These are phyloP conservation scores for Byssochlamys sp. DNA, from an alignment of 2,329 filamentous ascomycete genomes.

Conservation along the genomic window DNA sequence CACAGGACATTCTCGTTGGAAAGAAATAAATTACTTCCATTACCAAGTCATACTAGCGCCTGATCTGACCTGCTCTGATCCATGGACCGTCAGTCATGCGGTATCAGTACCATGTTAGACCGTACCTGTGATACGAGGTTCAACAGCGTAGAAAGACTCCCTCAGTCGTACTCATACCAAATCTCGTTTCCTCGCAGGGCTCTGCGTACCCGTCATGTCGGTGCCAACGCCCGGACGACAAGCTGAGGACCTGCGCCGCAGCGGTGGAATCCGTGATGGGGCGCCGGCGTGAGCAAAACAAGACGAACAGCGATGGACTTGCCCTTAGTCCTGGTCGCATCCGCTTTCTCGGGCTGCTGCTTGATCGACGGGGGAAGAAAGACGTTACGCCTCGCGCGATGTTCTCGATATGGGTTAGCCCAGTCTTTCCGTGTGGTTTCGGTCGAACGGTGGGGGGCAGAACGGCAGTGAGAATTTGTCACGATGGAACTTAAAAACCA, in stretches of 20 bases:
- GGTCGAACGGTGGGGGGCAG: not conserved
- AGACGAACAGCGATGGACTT: not conserved
- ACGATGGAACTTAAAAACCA: not conserved
- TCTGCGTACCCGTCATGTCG: not conserved
- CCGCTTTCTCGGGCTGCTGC: not conserved
- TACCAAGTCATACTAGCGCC: not conserved
- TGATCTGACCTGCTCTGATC: not conserved
- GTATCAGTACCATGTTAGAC: not conserved
- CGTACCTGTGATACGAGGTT: not conserved
- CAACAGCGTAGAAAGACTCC: not conserved
- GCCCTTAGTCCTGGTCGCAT: not conserved
- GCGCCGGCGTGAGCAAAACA: not conserved
- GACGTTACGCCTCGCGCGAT: not conserved
- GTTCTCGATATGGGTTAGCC: not conserved
- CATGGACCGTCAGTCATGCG: not conserved
- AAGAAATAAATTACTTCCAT: not conserved
- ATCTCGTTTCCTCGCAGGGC: not conserved
- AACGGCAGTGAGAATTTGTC: not conserved
- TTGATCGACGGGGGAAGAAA: not conserved
- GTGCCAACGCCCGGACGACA: not conserved
- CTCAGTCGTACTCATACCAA: not conserved
- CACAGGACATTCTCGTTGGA: not conserved
- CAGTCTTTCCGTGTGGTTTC: not conserved
- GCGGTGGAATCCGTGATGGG: not conserved
- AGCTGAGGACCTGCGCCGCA: not conserved